Percentiles rank a stretch among this genome's conserved stretches.
Conservation (phyloP, 164 flowering plant genomes). For the Stephania yunnanensis region DNA sequence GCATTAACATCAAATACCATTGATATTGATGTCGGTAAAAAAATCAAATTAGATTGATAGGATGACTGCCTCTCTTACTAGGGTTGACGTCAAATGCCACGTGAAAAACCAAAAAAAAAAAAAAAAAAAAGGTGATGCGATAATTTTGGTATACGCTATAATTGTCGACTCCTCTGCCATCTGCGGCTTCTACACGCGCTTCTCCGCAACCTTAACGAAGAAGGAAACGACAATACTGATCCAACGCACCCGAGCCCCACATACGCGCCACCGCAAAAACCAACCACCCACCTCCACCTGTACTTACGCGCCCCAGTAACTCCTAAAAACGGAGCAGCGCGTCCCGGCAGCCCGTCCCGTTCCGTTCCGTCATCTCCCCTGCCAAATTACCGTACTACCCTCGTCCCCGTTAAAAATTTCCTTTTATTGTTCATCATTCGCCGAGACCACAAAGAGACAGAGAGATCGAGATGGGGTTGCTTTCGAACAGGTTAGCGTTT, state of each 20-base stretch:
- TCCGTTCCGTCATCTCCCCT: neutral
- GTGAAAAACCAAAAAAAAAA: too few relatives aligned
- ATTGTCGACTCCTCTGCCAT: neutral
- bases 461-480: slow-evolving; percentile 44
- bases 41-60: too few relatives aligned
- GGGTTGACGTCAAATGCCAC: too few relatives aligned
- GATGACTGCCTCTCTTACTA: too few relatives aligned
- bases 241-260: neutral
- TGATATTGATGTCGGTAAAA: too few relatives aligned
- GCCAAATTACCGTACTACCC: neutral
- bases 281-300: neutral
- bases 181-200: neutral
- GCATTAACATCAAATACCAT: too few relatives aligned
- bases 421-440: neutral
- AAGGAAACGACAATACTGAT: neutral
- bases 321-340: neutral
- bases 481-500: slow-evolving; percentile 47
- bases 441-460: neutral
- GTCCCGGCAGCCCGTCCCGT: neutral
- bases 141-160: too few relatives aligned
- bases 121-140: too few relatives aligned
- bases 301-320: too few relatives aligned
- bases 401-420: neutral
- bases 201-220: neutral
- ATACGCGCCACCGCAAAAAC: neutral